Evolutionary conservation across 495 filamentous ascomycete species (phyloP), one percentile per base, ranked within the genome.

Genomic region (Talaromyces adpressus): DNA sequence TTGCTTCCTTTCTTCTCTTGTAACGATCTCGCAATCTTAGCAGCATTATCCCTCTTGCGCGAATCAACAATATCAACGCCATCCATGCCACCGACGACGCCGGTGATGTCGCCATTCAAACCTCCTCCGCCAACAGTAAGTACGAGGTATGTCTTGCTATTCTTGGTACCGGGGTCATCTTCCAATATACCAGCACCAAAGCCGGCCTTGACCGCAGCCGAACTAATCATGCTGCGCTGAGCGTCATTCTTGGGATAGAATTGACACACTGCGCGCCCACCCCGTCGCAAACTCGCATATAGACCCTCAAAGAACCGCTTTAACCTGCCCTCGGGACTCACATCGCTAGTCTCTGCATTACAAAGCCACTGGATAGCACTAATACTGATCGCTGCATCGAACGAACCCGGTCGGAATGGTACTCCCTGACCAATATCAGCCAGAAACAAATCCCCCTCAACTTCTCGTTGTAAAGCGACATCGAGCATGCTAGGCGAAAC

Each of bases 331-430:
- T 88, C 81, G 0, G 91, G 85, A 9, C 83, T 88, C 8, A 93
- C 92, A 18, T 95, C 91, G 68, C 84, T 89, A 59, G 84, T 87
- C 71, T 97, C 95, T 18, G 92, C 94, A 77, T 97, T 97, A 74
- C 94, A 98, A 5, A 98, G 82, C 94, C 94, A 98, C 73, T 98
- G 94, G 30, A 98, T 90, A 2, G 94, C 94, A 73, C 85, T 89
- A 69, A 98, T 97, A 69, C 87, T 91, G 66, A 98, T 91, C 14
- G 94, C 94, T 6, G 93, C 94, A 75, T 98, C 94, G 72, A 98
- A 98, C 1, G 89, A 84, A 8, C 94, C 94, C 0, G 94, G 83
- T 7, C 94, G 89, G 74, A 98, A 98, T 6, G 95, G 94, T 1
- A 98, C 85, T 2, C 95, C 94, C 71, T 98, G 94, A 0, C 94